phyloP scores from a whole-genome alignment of 352 stramenopile genomes.

The Globisporangium rhizosaccharum region DNA sequence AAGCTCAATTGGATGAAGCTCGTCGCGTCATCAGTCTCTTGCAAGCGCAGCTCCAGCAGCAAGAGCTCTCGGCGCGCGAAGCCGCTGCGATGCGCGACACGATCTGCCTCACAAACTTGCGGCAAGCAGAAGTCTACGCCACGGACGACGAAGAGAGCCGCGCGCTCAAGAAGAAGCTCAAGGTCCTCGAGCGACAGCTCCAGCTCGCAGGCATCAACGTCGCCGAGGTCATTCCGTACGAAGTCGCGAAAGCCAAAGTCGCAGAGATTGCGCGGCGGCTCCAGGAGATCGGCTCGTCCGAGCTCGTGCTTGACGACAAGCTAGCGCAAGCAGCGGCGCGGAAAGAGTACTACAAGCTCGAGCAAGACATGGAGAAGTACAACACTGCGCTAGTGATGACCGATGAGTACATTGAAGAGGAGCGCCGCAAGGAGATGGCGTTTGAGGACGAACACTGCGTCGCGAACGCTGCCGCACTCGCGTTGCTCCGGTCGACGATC shows the following conservation, averaged over 20 bases:
- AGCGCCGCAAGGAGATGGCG: constrained; percentile 49
- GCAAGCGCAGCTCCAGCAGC: constrained; percentile 49
- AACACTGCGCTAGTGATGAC: constrained; percentile 86
- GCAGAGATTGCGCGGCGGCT: constrained; percentile 73
- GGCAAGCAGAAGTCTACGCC: constrained; percentile 30
- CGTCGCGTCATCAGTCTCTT: constrained; percentile 47
- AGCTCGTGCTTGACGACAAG: constrained; percentile 52
- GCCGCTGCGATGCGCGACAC: constrained; percentile 49
- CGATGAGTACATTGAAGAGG: constrained; percentile 87
- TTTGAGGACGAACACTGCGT: constrained; percentile 64
- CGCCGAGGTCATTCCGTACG: constrained; percentile 88
- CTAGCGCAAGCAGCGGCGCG: constrained; percentile 36
- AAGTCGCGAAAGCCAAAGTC: constrained; percentile 72
- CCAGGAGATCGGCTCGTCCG: constrained; percentile 76
- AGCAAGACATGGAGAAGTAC: constrained; percentile 90
- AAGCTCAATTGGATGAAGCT: constrained; percentile 51
- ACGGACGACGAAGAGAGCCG: constrained; percentile 36
- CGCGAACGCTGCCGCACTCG: constrained; percentile 50
- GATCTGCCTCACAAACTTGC: constrained; percentile 45
- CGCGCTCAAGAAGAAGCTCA: constrained; percentile 58
- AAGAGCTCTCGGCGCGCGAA: constrained; percentile 46
- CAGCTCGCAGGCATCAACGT: constrained; percentile 74
- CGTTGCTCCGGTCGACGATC: constrained; percentile 61
- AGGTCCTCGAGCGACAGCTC: constrained; percentile 68
- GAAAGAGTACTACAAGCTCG: constrained; percentile 84